These are phyloP conservation scores for Saturnispora hagleri DNA, from an alignment of 805 yeast species.

Conservation along the genomic window DNA sequence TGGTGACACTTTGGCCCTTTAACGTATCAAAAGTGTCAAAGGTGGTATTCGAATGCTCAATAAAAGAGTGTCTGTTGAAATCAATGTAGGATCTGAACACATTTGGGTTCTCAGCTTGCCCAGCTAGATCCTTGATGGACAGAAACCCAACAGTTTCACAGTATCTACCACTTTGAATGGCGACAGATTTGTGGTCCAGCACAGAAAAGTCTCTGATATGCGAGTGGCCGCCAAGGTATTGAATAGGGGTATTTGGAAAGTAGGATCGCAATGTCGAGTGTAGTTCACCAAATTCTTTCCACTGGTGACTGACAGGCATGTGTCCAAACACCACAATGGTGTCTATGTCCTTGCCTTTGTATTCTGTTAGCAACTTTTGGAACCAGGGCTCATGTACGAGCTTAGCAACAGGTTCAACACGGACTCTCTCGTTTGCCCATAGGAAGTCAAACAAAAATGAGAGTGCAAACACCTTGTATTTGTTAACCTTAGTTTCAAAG, in stretches of 20 bases:
- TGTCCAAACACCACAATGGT: constrained; percentile 69
- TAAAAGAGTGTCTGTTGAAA: constrained; percentile 65
- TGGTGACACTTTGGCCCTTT: constrained; percentile 42
- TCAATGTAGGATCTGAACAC: constrained; percentile 68
- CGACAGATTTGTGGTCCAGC: constrained; percentile 60
- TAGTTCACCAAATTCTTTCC: constrained; percentile 43
- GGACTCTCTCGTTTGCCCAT: constrained; percentile 43
- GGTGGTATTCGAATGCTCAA: constrained; percentile 42
- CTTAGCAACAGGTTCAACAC: constrained; percentile 53
- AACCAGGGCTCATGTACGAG: constrained; percentile 61
- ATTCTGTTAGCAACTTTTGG: constrained; percentile 29
- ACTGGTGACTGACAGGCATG: constrained; percentile 53
- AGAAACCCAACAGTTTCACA: constrained; percentile 92
- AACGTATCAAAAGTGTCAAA: constrained; percentile 40
- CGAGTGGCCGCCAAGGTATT: constrained; percentile 90
- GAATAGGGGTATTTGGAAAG: constrained; percentile 60
- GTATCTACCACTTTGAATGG: constrained; percentile 86
- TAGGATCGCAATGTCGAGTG: constrained; percentile 43
- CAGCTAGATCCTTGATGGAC: constrained; percentile 32
- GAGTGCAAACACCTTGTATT: constrained; percentile 50
- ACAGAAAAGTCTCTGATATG: constrained; percentile 79
- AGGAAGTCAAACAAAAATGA: constrained; percentile 79
- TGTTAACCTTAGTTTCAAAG: constrained; percentile 51
- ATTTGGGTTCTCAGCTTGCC: constrained; percentile 10
- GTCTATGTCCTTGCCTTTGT: constrained; percentile 41